Evolutionary conservation across 768 basidiomycete genomes (phyloP), one percentile per base, ranked within the genome.

Genomic region (Plicaturopsis crispa): DNA sequence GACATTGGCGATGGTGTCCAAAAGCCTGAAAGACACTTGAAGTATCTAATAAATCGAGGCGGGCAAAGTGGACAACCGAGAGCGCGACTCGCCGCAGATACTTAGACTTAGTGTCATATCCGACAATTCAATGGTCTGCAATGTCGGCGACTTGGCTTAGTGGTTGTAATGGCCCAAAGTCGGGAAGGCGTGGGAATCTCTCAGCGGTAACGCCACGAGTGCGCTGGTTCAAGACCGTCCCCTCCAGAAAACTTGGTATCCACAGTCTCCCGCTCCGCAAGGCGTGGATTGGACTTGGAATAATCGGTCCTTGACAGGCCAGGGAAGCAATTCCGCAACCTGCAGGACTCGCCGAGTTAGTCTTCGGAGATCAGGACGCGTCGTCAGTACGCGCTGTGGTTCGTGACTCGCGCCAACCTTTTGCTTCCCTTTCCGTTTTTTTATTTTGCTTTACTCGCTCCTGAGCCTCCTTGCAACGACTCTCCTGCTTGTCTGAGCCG

Each of bases 291-390:
- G 69, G 59, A 65, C 73, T 77, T 79, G 80, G 85, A 82, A 82
- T 87, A 87, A 87, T 82, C 53, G 62, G 79, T 63, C 74, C 81
- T 74, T 77, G 80, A 76, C 74, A 66, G 79, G 74, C 80, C 79
- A 87, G 85, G 84, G 79, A 87, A 88, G 85, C 68, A 80, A 88
- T 88, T 87, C 79, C 75, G 84, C 85, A 88, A 78, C 74, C 78
- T 72, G 73, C 81, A 73, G 83, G 76, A 67, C 72, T 72, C 59
- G 76, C 85, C 84, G 78, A 87, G 81, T 86, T 86, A 84, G 84
- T 88, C 85, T 78, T 82, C 69, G 81, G 84, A 86, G 84, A 85
- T 59, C 75, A 83, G 84, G 82, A 63, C 77, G 72, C 53, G 77
- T 78, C 80, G 73, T 81, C 85, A 81, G 84, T 55, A 62, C 85